Evolutionary conservation across 225 moss, liverwort and hornwort genomes (phyloP), one percentile per base, ranked within the genome.

Genomic region (Rhytidiadelphus loreus): DNA sequence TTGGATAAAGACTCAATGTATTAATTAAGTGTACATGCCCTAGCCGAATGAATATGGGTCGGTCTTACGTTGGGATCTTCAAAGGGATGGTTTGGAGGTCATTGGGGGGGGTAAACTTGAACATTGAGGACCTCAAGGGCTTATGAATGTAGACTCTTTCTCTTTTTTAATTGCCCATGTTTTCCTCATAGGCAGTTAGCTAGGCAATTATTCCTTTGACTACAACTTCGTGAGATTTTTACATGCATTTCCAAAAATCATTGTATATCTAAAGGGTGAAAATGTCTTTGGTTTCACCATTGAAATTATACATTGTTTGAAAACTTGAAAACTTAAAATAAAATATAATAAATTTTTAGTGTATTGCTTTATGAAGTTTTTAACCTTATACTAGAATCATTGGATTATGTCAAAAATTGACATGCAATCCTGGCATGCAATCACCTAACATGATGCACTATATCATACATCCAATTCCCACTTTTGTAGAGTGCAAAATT

Each of bases 131-230:
- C 9, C 8, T 43, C 1, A 2, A 0, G 9, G 16, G 26, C 26
- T 43, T 71, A 16, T 15, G 0, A 71, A 43, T 43, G 9, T 0
- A 43, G 8, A 43, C 4, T 71, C 5, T 71, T 43, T 3, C 2
- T 43, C 15, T 8, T 41, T 71, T 25, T 5, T 1, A 3, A 39
- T 41, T 43, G 9, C 15, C 0, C 0, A 0, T 9, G 15, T 26
- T 71, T 71, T 16, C 5, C 9, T 16, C 26, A 43, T 71, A 43
- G 16, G 16, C 41, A 43, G 5, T 43, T 26, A 71, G 6, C 3
- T 16, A 3, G 28, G 9, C 28, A 28, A 26, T 16, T 26, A 26
- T 71, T 71, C 2, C 1, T 16, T 43, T 2, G 3, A 43, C 28
- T 15, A 43, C 9, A 71, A 28, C 1, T 43, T 28, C 43, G 26